Conservation (phyloP, 2,329 filamentous ascomycete genomes). For the Coniochaeta sp. region DNA sequence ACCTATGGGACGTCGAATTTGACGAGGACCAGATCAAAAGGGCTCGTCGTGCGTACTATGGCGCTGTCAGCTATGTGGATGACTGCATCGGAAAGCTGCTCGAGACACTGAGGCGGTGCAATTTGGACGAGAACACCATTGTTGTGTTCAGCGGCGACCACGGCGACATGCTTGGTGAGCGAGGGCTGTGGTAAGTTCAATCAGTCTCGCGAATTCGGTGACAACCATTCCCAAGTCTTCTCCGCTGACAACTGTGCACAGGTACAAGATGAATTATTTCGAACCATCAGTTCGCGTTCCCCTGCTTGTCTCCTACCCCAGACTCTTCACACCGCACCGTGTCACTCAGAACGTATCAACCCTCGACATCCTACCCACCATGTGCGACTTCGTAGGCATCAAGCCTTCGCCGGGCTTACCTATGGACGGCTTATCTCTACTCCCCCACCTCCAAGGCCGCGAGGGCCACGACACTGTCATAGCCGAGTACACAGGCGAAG, state of each 20-base stretch:
- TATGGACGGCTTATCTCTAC: conserved; percentile 75
- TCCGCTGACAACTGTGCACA: conserved; percentile 11
- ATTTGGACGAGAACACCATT: conserved; percentile 77
- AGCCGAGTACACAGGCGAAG: conserved; percentile 91
- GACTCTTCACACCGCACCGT: conserved; percentile 65
- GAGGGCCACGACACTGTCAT: conserved; percentile 80
- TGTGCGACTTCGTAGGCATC: conserved; percentile 73
- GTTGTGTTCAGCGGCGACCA: conserved; percentile 91
- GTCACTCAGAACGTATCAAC: conserved; percentile 83
- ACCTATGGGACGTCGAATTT: conserved; percentile 78
- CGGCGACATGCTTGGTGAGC: conserved; percentile 92
- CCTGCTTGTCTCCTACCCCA: conserved; percentile 74
- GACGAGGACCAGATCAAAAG: conserved; percentile 79
- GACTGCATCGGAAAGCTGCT: conserved; percentile 83
- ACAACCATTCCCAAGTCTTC: no score
- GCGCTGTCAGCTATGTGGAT: conserved; percentile 88
- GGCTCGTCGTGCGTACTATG: conserved; percentile 84
- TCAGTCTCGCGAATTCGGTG: no score
- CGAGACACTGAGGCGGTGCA: conserved; percentile 68
- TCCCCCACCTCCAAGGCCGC: conserved; percentile 65
- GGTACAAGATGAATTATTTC: conserved; percentile 95
- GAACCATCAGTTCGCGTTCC: conserved; percentile 87
- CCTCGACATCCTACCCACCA: conserved; percentile 80
- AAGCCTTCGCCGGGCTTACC: conserved; percentile 64
- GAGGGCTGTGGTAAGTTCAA: conserved; percentile 64